Evolutionary conservation across 352 stramenopile species (phyloP), one percentile per base, ranked within the genome.

Genomic region (Albugo candida): DNA sequence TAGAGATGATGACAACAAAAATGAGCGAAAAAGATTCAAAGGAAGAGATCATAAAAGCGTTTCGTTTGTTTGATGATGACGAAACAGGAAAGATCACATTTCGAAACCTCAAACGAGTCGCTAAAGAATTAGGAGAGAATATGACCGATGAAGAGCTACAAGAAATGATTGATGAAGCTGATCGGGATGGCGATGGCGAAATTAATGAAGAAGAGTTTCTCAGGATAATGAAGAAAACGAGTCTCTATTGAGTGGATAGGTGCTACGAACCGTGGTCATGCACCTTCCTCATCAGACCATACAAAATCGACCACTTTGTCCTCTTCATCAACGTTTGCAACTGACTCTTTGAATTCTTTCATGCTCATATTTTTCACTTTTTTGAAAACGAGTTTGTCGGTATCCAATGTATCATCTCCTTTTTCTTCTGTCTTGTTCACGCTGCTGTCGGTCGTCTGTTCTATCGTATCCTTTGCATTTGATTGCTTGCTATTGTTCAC

Each of bases 151-250:
- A 95, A 44, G 93, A 98, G 62, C 67, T 98, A 37, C 75, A 97
- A 53, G 93, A 98, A 59, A 98, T 98, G 93, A 98, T 98, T 60
- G 92, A 98, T 56, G 74, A 95, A 44, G 93, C 93, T 18, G 92
- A 97, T 56, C 78, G 74, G 10, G 92, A 97, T 62, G 72, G 89
- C 39, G 93, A 98, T 61, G 91, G 92, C 20, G 87, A 97, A 67
- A 97, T 98, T 65, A 95, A 86, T 61, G 68, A 92, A 44, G 87
- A 97, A 43, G 93, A 98, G 56, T 98, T 97, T 59, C 83, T 95
- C 53, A 67, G 70, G 45, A 97, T 98, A 64, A 97, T 98, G 89
- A 97, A 89, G 51, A 96, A 96, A 70, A 95, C 92, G 51, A 97
- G 71, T 69, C 52, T 83, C 35, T 86, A 86, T 52, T 43, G 38